phyloP scores from a whole-genome alignment of 2,329 filamentous ascomycete genomes.

The Penicillium crustosum region DNA sequence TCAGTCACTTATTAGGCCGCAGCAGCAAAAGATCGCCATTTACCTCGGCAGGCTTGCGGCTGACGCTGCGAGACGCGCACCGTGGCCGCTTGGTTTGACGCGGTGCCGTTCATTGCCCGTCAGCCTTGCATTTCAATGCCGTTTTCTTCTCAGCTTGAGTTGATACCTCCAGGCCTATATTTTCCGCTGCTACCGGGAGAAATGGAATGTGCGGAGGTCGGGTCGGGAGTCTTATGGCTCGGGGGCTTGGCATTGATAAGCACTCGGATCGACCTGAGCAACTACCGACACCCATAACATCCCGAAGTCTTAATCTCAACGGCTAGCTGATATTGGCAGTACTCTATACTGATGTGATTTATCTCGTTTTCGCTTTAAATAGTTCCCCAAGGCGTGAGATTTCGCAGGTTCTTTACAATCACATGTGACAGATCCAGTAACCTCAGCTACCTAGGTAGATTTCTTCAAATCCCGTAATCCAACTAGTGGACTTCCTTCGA shows the following conservation, averaged over 20 bases:
- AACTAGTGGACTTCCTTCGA: conserved; percentile 43
- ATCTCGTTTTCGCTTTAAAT: too few species aligned
- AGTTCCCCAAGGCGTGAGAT: background rate
- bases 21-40: background rate
- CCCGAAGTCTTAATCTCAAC: background rate
- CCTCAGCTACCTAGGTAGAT: background rate
- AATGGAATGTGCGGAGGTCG: background rate
- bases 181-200: background rate
- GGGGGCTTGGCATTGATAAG: conserved; percentile 2
- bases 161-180: background rate
- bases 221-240: background rate
- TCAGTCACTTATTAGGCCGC: conserved; percentile 8
- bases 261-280: background rate
- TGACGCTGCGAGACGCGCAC: conserved; percentile 28
- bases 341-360: too few species aligned
- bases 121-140: background rate
- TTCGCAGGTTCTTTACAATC: background rate
- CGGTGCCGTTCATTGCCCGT: background rate
- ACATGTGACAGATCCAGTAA: background rate
- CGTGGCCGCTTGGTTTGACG: conserved; percentile 4
- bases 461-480: conserved; percentile 33
- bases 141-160: background rate
- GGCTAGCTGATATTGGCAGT: background rate
- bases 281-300: background rate
- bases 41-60: conserved; percentile 28